Percentiles rank a stretch among this genome's conserved stretches.
Evolutionary conservation across 768 basidiomycete species (phyloP).

Genomic region (Amanita fuliginea): DNA sequence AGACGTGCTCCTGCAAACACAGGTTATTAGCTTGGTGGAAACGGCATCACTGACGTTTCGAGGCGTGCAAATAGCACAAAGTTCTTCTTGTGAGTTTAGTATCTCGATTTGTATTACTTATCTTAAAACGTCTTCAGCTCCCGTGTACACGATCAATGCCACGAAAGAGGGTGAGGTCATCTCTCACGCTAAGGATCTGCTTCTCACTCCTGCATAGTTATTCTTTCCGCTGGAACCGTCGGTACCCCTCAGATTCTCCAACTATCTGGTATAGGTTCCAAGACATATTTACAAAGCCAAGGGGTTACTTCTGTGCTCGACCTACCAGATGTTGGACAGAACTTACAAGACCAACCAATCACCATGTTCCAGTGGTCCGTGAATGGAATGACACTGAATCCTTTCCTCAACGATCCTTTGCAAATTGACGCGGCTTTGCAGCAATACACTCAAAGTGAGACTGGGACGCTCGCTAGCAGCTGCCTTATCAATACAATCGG

Average conservation of each 20-base stretch:
- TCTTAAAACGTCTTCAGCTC: neutral
- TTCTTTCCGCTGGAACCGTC: slow-evolving; percentile 25
- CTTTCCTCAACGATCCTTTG: slow-evolving; percentile 14
- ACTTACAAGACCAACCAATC: slow-evolving; percentile 4
- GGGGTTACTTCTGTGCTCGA: slow-evolving; percentile 18
- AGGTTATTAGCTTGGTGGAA: neutral
- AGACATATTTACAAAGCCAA: slow-evolving; percentile 11
- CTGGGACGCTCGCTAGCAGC: slow-evolving; percentile 15
- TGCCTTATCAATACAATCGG: slow-evolving; percentile 11
- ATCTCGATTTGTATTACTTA: neutral
- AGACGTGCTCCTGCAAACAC: slow-evolving; percentile 16
- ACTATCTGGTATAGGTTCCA: slow-evolving; percentile 24
- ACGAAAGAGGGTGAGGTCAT: slow-evolving; percentile 15
- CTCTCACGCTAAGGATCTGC: neutral
- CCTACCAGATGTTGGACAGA: slow-evolving; percentile 23
- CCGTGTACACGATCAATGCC: slow-evolving; percentile 11
- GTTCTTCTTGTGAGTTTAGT: slow-evolving; percentile 5
- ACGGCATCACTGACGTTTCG: slow-evolving; percentile 8
- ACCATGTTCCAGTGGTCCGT: slow-evolving; percentile 12
- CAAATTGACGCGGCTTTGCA: slow-evolving; percentile 12
- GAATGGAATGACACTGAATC: slow-evolving; percentile 17
- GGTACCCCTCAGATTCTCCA: slow-evolving; percentile 24
- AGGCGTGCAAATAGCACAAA: slow-evolving; percentile 13
- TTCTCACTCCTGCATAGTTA: slow-evolving; percentile 8
- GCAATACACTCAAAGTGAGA: slow-evolving; percentile 17